Base-by-base conservation (phyloP, 2,329 filamentous ascomycete genomes). In the Hypoxylon sp. region DNA sequence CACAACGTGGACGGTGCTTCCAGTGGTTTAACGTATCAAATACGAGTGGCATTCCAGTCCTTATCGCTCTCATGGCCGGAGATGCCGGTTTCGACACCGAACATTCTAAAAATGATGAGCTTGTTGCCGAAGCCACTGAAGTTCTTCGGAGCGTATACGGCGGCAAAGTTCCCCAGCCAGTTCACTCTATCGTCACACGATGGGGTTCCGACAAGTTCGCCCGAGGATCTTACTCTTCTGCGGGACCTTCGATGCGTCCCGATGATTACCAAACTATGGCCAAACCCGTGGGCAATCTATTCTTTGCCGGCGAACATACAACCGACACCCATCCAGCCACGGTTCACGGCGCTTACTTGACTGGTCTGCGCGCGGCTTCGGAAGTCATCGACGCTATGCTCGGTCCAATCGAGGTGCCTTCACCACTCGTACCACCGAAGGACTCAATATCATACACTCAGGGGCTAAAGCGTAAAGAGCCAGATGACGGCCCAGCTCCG, bases 1-100 rank as follows among this genome's bases (percentile, higher is more conserved):
- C 81, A 3, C 86, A 85, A 55, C 84, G 93, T 43, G 93, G 93
- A n/a, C 87, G 92, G 16, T 96, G 96, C 73, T 99, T 97, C 66
- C 84, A 99, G 63, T 97, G 96, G 83, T 97, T 96, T 83, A 97
- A 99, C 64, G 91, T 91, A 45, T 88, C 91, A 53, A 90, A 91
- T 62, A 96, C 90, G 2, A 91, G 89, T 34, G 95, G 95, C 1
- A 77, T 96, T 25, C 94, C 90, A 1, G 91, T 91, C 41, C 79
- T 97, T 16, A 85, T 97, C 54, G 94, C 91, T 6, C 80, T 99
- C 19, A 97, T 99, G 93, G 93, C 93, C 38, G 94, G 94, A 15
- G 90, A 97, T 62, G 90, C 95, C 13, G 94, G 92, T 11, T 90
- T 91, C 62, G 89, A 96, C 57, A 91, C 91, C 0, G 95, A 99